Evolutionary conservation across 1,284 basidiomycete species (phyloP), one percentile per base, ranked within the genome.

Genomic region (Irpex lacteus): DNA sequence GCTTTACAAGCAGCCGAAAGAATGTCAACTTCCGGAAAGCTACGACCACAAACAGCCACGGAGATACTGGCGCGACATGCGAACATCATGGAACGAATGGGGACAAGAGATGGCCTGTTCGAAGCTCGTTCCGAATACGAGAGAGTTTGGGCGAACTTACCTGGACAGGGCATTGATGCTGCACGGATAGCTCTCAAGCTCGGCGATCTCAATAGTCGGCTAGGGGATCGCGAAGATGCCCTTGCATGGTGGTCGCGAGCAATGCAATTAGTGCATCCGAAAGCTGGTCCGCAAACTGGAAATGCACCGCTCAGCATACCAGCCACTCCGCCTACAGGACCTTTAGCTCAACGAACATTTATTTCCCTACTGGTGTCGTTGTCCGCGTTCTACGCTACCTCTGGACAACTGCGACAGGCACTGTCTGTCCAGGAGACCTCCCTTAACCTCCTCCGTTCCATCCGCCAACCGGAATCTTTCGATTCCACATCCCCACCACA

Each of bases 321-420:
- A n/a, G 68, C 72, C 13, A 65, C 71, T 5, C 67, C 78, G 8
- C 89, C 89, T 26, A 72, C 80, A 60, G 85, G 87, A 59, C 89
- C 90, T 11, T 78, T 83, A n/a, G 82, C 85, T 5, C 90, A 93
- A 66, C 84, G 94, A 64, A 86, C 86, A 15, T 75, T 92, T 50
- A 80, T 86, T 0, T 85, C 87, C 6, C 81, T 86, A 13, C 78
- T 95, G 1, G 83, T 91, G 5, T 90, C 91, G 7, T 75, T 90
- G 37, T 92, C 91, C 15, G 88, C 90, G 1, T 83, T 82, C 70
- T 88, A 90, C 69, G 89, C 92, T 8, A 86, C 83, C 13, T 78
- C 84, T 0, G 86, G 87, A 8, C 83, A 88, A 60, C 81, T 96
- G 26, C 73, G 78, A 49, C 77, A 90, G 67, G 95, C 96, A 1